Base-by-base conservation (phyloP, 805 yeast species). In the Lachancea lanzarotensis region DNA sequence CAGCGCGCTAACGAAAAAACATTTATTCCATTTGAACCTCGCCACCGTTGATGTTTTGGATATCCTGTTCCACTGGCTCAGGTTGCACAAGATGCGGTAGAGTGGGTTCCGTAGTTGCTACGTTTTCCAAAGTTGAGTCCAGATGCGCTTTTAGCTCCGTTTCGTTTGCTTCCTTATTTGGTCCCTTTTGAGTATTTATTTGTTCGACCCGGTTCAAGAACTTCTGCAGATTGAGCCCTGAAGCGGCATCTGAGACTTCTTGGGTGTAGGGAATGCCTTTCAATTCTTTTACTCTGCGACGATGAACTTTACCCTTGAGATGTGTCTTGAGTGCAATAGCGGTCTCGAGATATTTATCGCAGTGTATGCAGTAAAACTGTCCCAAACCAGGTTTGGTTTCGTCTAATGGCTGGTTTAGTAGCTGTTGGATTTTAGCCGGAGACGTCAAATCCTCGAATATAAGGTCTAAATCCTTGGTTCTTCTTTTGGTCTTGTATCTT, bases 331-430 rank as follows among this genome's bases (percentile, higher is more conserved):
- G 71, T 7, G 95, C 84, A 27, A 67, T 63, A 37, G 84, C 88
- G 46, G 82, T 81, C 62, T 90, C 96, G 59, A 80, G 88, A 66
- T 93, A 88, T 62, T 83, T 85, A 40, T 95, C 95, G 72, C 99
- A 93, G 52, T 89, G 95, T 43, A 93, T 74, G 66, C 98, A 93
- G 65, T 87, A 93, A 66, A 78, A 83, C 66, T 93, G 98, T 13
- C 96, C 99, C 52, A 93, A 69, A 1, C 99, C 99, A 1, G 97
- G 90, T 60, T 83, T 82, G 36, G 81, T 78, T 67, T 91, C 98
- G 65, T 91, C 96, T 45, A 85, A 65, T 4, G 87, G 84, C 66
- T 91, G 98, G 61, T 84, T 81, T 60, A 85, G 76, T 46, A 89
- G 71, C 35, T 73, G 69, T 45, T 73, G 65, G 45, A 88, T 82